Conservation (phyloP, 129 eudicot genomes). For the Silybum marianum region DNA sequence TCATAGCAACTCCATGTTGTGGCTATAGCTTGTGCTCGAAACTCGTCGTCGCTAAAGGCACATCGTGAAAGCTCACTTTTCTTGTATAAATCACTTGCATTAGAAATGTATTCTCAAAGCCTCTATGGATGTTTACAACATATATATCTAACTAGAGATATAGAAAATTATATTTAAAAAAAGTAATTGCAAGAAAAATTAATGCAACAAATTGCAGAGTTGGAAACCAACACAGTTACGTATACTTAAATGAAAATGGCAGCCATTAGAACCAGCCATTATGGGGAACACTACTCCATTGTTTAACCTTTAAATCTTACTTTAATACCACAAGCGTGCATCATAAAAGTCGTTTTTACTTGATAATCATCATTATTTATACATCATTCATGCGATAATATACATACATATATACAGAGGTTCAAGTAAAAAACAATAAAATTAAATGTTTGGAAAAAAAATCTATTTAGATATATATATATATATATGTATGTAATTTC, state of each 20-base stretch:
- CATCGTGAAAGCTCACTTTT: no score
- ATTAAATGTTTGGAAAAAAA: no score
- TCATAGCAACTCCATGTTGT: no score
- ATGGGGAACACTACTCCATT: conserved; percentile 46
- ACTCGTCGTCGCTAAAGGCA: no score
- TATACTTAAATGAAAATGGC: conserved; percentile 27
- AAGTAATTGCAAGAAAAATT: not conserved
- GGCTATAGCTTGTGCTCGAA: no score
- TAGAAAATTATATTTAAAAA: not conserved
- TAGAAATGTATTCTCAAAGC: not conserved
- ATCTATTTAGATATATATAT: no score
- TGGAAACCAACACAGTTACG: conserved; percentile 45
- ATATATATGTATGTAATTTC: no score
- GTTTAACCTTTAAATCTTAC: conserved; percentile 29
- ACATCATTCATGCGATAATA: not conserved
- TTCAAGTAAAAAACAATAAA: no score
- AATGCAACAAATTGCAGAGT: conserved; percentile 27
- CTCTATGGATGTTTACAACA: not conserved
- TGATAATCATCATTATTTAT: not conserved
- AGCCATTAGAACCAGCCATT: conserved; percentile 21
- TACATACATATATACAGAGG: no score
- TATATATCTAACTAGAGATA: not conserved
- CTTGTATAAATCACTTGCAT: no score
- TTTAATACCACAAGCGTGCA: conserved; percentile 40
- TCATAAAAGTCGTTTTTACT: conserved; percentile 7